Percentiles rank a stretch among this genome's conserved stretches.
phyloP scores from a whole-genome alignment of 2,329 filamentous ascomycete species.

The Aspergillus sp. region DNA sequence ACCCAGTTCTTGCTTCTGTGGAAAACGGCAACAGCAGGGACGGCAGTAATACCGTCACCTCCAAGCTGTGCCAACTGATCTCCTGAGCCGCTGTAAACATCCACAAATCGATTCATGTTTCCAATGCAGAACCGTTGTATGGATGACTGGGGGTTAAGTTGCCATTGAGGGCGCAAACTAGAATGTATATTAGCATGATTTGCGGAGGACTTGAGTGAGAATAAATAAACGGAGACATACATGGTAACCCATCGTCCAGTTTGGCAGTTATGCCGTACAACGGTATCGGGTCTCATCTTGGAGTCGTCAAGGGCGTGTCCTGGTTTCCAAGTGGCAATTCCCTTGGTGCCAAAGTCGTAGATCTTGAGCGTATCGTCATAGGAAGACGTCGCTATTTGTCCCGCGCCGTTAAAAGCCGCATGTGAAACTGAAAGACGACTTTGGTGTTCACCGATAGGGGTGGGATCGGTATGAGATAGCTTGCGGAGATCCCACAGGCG shows the following conservation, averaged over 20 bases:
- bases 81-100: constrained; percentile 79
- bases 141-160: constrained; percentile 71
- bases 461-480: constrained; percentile 62
- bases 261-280: constrained; percentile 88
- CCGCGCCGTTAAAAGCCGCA: constrained; percentile 81
- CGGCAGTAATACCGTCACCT: constrained; percentile 88
- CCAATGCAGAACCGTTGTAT: constrained; percentile 88
- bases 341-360: constrained; percentile 67
- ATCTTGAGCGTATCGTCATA: constrained; percentile 97
- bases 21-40: constrained; percentile 88
- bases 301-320: constrained; percentile 59
- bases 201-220: not conserved
- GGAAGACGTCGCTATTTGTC: constrained; percentile 84
- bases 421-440: constrained; percentile 86
- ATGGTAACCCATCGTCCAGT: constrained; percentile 93
- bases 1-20: constrained; percentile 90
- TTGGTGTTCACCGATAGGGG: constrained; percentile 75
- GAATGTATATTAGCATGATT: constrained; percentile 11
- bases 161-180: constrained; percentile 85
- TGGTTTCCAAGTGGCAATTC: constrained; percentile 58
- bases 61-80: constrained; percentile 86
- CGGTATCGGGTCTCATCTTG: constrained; percentile 67
- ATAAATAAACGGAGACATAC: constrained; percentile 39
- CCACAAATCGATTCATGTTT: constrained; percentile 97
- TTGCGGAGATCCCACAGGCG: constrained; percentile 92